phyloP scores from a whole-genome alignment of 2,329 filamentous ascomycete species.

The Fusarium virguliforme region DNA sequence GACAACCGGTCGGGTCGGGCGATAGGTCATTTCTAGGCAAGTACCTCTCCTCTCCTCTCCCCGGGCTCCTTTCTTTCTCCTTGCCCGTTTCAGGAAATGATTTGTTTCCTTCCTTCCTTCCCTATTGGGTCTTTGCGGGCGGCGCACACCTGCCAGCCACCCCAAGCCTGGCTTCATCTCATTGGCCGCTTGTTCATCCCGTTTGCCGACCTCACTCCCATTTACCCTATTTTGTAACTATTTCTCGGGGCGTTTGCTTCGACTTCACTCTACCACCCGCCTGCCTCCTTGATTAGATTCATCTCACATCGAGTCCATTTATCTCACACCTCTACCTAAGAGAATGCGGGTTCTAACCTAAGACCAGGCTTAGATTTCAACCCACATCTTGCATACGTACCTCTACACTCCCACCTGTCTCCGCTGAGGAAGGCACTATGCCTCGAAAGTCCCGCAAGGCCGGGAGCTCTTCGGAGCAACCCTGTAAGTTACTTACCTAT shows the following conservation, averaged over 20 bases:
- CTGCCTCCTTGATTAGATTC: not conserved
- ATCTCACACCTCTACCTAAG: no score
- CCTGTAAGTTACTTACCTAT: no score
- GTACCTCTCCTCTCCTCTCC: not conserved
- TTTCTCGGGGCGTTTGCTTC: not conserved
- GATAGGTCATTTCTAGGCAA: not conserved
- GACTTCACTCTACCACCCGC: not conserved
- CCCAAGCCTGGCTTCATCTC: not conserved
- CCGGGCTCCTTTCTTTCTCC: not conserved
- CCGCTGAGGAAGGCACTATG: no score
- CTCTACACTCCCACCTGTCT: no score
- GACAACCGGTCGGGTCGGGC: not conserved
- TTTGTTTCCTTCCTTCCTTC: not conserved
- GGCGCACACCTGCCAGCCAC: not conserved
- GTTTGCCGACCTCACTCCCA: not conserved
- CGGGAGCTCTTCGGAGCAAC: no score
- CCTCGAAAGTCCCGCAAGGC: no score
- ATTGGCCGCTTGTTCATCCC: not conserved
- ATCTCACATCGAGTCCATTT: not conserved
- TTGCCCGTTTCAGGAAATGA: no score
- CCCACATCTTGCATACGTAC: no score
- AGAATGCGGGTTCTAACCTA: no score
- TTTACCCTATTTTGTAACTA: not conserved
- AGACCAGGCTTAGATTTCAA: no score
- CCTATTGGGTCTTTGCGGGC: not conserved